Conservation (phyloP, 2,329 filamentous ascomycete genomes). For the Talaromyces pinophilus region DNA sequence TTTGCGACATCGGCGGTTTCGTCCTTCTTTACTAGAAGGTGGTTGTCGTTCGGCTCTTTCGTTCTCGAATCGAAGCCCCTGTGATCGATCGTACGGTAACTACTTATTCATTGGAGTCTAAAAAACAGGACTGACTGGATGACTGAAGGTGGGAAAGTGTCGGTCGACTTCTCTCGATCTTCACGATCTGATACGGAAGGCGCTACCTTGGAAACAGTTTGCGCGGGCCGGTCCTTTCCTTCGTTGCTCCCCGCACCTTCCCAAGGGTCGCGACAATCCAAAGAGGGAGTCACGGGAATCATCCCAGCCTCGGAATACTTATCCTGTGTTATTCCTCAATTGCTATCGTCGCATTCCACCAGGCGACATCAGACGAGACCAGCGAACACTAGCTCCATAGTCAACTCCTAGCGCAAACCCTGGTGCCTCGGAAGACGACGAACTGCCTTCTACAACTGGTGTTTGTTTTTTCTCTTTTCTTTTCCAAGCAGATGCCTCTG, state of each 20-base stretch:
- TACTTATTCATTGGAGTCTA: neutral
- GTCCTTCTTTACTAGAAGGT: neutral
- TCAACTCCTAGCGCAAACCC: neutral
- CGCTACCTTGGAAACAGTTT: conserved; percentile 15
- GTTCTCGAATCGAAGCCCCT: neutral
- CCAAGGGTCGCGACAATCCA: conserved; percentile 3
- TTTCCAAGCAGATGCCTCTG: conserved; percentile 6
- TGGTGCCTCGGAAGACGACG: neutral
- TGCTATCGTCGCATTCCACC: neutral
- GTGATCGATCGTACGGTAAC: neutral
- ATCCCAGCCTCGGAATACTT: neutral
- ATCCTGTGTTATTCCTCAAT: neutral
- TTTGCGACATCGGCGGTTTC: conserved; percentile 10
- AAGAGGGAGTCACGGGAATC: conserved; percentile 11
- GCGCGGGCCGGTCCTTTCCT: conserved; percentile 20
- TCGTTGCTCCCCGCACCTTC: conserved; percentile 19
- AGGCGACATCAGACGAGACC: neutral
- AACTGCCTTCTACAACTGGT: neutral
- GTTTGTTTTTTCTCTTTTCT: conserved; percentile 3
- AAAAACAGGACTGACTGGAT: neutral
- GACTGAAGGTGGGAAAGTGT: neutral
- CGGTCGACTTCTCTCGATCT: neutral
- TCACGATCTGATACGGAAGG: conserved; percentile 2
- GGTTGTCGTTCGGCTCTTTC: neutral
- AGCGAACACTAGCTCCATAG: neutral